A percentile compares a stretch with the other conserved stretches of the same genome.
These are phyloP conservation scores for Pseudogymnoascus sp. DNA, from an alignment of 2,329 filamentous ascomycete genomes.

Conservation along the genomic window DNA sequence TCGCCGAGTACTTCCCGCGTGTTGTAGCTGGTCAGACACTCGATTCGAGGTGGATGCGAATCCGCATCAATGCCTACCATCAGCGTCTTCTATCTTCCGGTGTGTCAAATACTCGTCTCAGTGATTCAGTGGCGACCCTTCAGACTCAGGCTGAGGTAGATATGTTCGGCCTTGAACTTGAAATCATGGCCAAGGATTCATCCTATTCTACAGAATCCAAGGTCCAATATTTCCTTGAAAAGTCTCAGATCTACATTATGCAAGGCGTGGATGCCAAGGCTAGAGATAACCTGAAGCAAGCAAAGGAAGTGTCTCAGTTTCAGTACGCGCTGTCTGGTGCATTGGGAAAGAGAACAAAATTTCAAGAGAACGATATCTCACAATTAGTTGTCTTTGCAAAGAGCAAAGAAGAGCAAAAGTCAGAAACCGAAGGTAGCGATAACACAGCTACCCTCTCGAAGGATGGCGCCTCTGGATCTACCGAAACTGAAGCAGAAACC, in stretches of 20 bases:
- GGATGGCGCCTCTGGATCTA: constrained; percentile 16
- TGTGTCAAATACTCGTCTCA: constrained; percentile 26
- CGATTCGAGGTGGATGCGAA: constrained; percentile 35
- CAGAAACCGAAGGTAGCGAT: constrained; percentile 15
- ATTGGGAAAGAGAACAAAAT: constrained; percentile 76
- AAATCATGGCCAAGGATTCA: constrained; percentile 31
- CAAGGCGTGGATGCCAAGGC: constrained; percentile 75
- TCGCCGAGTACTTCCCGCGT: constrained; percentile 30
- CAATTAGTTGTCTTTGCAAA: constrained; percentile 87
- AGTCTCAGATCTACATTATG: constrained; percentile 73
- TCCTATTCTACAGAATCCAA: constrained; percentile 40
- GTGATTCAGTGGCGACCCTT: constrained; percentile 50
- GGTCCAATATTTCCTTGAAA: constrained; percentile 69
- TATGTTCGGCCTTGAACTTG: constrained; percentile 38
- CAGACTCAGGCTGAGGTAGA: constrained; percentile 53
- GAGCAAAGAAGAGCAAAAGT: constrained; percentile 43
- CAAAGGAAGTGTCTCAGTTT: constrained; percentile 59
- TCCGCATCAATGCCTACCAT: constrained; percentile 67
- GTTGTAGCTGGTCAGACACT: constrained; percentile 15
- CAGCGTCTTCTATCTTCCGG: constrained; percentile 47
- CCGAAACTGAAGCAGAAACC: constrained; percentile 24
- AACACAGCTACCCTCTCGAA: constrained; percentile 9
- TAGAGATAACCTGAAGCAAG: constrained; percentile 58
- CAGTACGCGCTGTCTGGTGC: constrained; percentile 77
- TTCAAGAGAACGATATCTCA: constrained; percentile 69